Base-by-base conservation (phyloP, 2,329 filamentous ascomycete genomes). In the Septoria petroselini region DNA sequence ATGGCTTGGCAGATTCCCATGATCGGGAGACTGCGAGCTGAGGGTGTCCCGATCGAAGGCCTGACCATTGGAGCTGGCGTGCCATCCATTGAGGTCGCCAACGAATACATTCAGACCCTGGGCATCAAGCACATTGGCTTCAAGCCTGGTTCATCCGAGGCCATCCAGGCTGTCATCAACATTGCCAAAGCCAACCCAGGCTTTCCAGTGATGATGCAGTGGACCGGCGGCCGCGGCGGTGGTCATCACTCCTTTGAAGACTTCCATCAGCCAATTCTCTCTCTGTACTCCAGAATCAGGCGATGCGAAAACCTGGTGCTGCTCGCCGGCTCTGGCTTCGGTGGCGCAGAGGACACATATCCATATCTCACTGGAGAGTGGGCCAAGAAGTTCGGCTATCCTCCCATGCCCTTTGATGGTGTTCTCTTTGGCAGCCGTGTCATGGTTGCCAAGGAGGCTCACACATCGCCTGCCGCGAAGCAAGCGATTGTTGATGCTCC, bases 181-280 rank as follows among this genome's bases (percentile, higher is more conserved):
- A 91, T 96, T 63, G 90, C 91, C 58, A 93, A 88, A 72, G 88
- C 88, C n/a, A 93, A 95, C 68, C 90, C 91, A 2, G 84, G 81
- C 21, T 95, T 96, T 77, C 91, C 91, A n/a, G 81, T 95, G 44
- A 83, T 95, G 45, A 75, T 95, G 55, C 91, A 96, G 72, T 96
- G 91, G 91, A 96, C 91, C 53, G 91, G 91, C 66, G 91, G 91
- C 33, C 86, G 91, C 71, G 91, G 90, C 59, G 91, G 91, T 74
- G 91, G 91, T 50, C 91, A 95, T 70, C 91, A 96, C 74, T 95
- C 90, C 1, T 95, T 85, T 56, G 91, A 96, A 69, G 91, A 96
- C 69, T 95, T 96, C 78, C 91, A 95, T 70, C 84, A 91, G 65
- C 91, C 91, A 4, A 85, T 96, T 37, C 75, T 96, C 6, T 84